Conservation (phyloP, 495 filamentous ascomycete genomes). For the Chaetomidium leptoderma region DNA sequence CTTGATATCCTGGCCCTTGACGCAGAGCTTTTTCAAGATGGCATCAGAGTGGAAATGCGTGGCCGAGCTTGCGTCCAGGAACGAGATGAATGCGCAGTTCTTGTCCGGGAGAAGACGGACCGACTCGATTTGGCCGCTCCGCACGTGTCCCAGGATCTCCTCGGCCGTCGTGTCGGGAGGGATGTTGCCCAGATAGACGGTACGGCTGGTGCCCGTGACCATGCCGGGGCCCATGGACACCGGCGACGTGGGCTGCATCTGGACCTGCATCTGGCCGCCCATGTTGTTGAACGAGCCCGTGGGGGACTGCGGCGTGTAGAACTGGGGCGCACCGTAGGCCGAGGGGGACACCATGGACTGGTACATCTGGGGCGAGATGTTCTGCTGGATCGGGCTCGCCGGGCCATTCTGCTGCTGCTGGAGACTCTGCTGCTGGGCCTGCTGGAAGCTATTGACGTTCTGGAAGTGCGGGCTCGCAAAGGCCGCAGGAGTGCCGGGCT, state of each 20-base stretch:
- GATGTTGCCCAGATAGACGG: conserved; percentile 96
- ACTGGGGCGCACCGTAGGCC: conserved; percentile 65
- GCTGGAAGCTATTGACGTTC: conserved; percentile 71
- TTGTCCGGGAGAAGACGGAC: conserved; percentile 94
- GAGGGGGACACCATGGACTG: conserved; percentile 74
- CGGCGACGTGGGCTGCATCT: conserved; percentile 55
- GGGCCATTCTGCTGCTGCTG: conserved; percentile 53
- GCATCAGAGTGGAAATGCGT: conserved; percentile 99
- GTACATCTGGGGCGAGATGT: conserved; percentile 68
- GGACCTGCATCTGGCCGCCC: conserved; percentile 51
- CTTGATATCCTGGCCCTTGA: conserved; percentile 98
- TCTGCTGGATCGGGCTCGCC: conserved; percentile 49
- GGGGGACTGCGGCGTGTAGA: conserved; percentile 81
- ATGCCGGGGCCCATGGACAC: conserved; percentile 71
- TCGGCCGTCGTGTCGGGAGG: conserved; percentile 96
- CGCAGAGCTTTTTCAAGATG: conserved; percentile 96
- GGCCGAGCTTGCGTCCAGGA: conserved; percentile 92
- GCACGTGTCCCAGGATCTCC: conserved; percentile 94
- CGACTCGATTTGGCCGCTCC: conserved; percentile 97
- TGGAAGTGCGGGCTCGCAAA: conserved; percentile 91
- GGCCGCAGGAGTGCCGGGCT: conserved; percentile 84
- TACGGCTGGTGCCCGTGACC: conserved; percentile 86
- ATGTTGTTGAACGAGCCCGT: conserved; percentile 66
- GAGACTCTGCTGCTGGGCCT: conserved; percentile 57
- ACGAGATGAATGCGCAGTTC: conserved; percentile 99